Evolutionary conservation across 179 eudicot species (phyloP), one percentile per base, ranked within the genome.

Genomic region (Beta lomatogona): DNA sequence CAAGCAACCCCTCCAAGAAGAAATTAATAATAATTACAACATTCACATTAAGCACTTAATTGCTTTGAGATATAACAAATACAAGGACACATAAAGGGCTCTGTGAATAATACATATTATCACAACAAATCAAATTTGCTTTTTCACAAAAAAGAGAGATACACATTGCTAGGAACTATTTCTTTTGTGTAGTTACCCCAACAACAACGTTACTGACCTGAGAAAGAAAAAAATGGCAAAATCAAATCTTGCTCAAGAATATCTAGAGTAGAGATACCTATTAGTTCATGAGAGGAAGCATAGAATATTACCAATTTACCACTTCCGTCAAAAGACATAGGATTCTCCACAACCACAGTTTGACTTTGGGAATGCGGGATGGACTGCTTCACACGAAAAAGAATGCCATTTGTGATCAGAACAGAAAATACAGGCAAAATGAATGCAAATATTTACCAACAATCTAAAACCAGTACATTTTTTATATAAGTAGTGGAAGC

Each of bases 201-300:
- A 92, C 97, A 4, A 93, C 98, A 18, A 93, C 94, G 78, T 92
- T 93, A 89, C 93, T 93, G 67, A 92, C 97, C 98, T 92, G 81
- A 61, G 22, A 21, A 45, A 55, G 36, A 25, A 46, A 68, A 50
- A 78, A 58, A 41, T 19, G 4, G 7, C 53, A 50, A n/a, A 25
- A 57, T 79, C n/a, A 86, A 45, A 71, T 54, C 19, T 58, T 14
- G 70, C 58, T 66, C 60, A 1, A 63, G 54, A 75, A 2, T 53
- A 65, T 31, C 9, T 2, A 8, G 9, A 8, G 25, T 2, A 8
- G 9, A 8, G 25, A 12, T 19, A 41, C n/a, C 36, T 3, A 63
- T 28, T 16, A n/a, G 16, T 65, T 54, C 25, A 63, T 19, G 13
- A 31, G 46, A 53, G 57, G 71, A 57, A 67, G 25, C 76, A n/a